These are phyloP conservation scores for Metschnikowia henanensis DNA, from an alignment of 805 yeast genomes.

Conservation along the genomic window DNA sequence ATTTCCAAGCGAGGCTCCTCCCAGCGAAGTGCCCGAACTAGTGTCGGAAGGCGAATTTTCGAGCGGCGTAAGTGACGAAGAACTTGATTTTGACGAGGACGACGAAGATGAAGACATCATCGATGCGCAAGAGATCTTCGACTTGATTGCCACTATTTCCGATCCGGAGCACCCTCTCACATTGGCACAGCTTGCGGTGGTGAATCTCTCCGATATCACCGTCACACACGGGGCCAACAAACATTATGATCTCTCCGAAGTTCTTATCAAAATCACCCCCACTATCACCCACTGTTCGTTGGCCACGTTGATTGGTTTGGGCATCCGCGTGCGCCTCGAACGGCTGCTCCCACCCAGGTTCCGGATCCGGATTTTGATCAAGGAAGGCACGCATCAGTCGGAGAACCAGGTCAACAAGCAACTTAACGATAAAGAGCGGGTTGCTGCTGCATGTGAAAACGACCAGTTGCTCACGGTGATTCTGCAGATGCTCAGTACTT, in stretches of 20 bases:
- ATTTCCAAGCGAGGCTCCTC: constrained; percentile 1
- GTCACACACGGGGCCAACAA: constrained; percentile 56
- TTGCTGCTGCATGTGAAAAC: constrained; percentile 98
- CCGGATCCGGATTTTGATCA: constrained; percentile 74
- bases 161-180: constrained; percentile 99
- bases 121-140: constrained; percentile 78
- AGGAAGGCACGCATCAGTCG: constrained; percentile 94
- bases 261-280: constrained; percentile 85
- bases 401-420: constrained; percentile 96
- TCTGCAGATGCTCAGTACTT: constrained; percentile 86
- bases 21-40: constrained; percentile 26
- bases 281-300: constrained; percentile 97
- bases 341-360: constrained; percentile 84
- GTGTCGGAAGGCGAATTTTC: constrained; percentile 16
- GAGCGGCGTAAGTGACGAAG: constrained; percentile 6
- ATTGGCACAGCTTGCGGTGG: constrained; percentile 92
- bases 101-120: constrained; percentile 57
- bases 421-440: constrained; percentile 94
- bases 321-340: constrained; percentile 88
- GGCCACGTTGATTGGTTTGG: constrained; percentile 94
- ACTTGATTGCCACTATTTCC: constrained; percentile 19
- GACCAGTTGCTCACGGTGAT: constrained; percentile 90
- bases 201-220: constrained; percentile 75
- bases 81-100: constrained; percentile 25
- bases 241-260: constrained; percentile 60